phyloP scores from a whole-genome alignment of 768 basidiomycete genomes.

The Russula dissimulans region DNA sequence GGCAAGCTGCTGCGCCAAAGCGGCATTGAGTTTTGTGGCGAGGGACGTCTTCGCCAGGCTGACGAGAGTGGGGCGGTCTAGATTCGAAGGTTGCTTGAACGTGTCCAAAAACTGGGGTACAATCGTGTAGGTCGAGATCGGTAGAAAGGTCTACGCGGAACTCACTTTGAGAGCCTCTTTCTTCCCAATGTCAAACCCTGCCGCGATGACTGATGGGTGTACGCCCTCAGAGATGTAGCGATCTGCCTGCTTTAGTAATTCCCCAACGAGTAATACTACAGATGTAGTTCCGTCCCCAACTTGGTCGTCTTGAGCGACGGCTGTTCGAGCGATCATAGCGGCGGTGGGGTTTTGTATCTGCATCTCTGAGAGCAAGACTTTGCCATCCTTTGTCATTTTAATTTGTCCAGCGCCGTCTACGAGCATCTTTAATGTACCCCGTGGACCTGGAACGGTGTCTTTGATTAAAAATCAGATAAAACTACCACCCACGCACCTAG shows the following conservation, averaged over 20 bases:
- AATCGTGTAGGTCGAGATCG: slow-evolving; percentile 20
- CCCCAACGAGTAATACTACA: slow-evolving; percentile 91
- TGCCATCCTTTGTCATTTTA: slow-evolving; percentile 99
- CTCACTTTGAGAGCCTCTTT: slow-evolving; percentile 84
- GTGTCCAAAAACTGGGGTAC: slow-evolving; percentile 74
- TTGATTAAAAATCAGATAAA: not conserved
- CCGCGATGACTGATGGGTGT: slow-evolving; percentile 90
- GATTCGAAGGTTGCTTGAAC: slow-evolving; percentile 68
- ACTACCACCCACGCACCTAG: slow-evolving; percentile 50
- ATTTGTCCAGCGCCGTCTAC: slow-evolving; percentile 97
- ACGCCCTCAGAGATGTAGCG: slow-evolving; percentile 97
- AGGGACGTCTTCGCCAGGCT: slow-evolving; percentile 94
- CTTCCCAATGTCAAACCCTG: slow-evolving; percentile 96
- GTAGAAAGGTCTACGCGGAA: slow-evolving; percentile 21
- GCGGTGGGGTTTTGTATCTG: slow-evolving; percentile 99
- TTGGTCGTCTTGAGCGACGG: slow-evolving; percentile 98
- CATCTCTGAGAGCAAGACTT: slow-evolving; percentile 98
- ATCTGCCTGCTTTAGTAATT: slow-evolving; percentile 94
- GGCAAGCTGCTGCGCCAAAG: slow-evolving; percentile 79
- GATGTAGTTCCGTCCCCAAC: slow-evolving; percentile 98
- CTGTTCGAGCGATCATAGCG: slow-evolving; percentile 97
- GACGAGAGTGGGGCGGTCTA: slow-evolving; percentile 87
- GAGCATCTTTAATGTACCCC: slow-evolving; percentile 98
- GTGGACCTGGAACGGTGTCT: slow-evolving; percentile 52
- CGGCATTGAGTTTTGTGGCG: slow-evolving; percentile 79